Evolutionary conservation across 1,284 basidiomycete species (phyloP).

Genomic region (Dichomitus squalens): DNA sequence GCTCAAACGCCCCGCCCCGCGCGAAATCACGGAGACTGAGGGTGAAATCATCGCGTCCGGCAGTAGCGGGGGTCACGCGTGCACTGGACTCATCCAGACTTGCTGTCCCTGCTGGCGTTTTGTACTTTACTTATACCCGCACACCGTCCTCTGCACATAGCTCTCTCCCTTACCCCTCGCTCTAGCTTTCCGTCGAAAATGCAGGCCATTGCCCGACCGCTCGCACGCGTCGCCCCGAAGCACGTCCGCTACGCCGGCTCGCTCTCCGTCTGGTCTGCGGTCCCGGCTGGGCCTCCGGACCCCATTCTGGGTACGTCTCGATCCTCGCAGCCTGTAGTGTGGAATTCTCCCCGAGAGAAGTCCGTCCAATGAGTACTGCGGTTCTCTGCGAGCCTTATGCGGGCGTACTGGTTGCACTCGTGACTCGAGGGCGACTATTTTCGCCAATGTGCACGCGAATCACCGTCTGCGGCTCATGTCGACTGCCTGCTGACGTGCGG

Average conservation of each 20-base stretch:
- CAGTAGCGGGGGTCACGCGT: no score
- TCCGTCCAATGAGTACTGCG: conserved; percentile 3
- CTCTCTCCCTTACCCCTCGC: conserved; percentile 11
- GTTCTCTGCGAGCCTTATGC: conserved; percentile 1
- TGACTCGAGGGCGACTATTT: background rate
- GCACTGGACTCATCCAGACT: background rate
- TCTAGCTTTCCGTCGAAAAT: conserved; percentile 27
- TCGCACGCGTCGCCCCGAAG: conserved; percentile 33
- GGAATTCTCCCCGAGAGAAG: conserved; percentile 13
- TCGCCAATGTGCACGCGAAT: conserved; percentile 10
- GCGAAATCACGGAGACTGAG: conserved; percentile 10
- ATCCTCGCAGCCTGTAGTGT: conserved; percentile 4
- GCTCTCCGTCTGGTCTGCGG: conserved; percentile 81
- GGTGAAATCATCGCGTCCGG: background rate
- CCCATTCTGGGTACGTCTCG: conserved; percentile 81
- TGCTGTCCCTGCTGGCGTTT: background rate
- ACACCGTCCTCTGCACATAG: conserved; percentile 7
- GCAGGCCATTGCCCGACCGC: conserved; percentile 39
- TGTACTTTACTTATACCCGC: conserved; percentile 16
- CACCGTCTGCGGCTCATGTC: background rate
- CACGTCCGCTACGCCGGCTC: conserved; percentile 36
- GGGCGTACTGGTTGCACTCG: background rate
- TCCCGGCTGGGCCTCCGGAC: conserved; percentile 90
- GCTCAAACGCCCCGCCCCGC: conserved; percentile 19
- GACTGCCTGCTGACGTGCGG: conserved; percentile 6